Evolutionary conservation across 352 stramenopile species (phyloP), one percentile per base, ranked within the genome.

Genomic region (Globisporangium megalacanthum): DNA sequence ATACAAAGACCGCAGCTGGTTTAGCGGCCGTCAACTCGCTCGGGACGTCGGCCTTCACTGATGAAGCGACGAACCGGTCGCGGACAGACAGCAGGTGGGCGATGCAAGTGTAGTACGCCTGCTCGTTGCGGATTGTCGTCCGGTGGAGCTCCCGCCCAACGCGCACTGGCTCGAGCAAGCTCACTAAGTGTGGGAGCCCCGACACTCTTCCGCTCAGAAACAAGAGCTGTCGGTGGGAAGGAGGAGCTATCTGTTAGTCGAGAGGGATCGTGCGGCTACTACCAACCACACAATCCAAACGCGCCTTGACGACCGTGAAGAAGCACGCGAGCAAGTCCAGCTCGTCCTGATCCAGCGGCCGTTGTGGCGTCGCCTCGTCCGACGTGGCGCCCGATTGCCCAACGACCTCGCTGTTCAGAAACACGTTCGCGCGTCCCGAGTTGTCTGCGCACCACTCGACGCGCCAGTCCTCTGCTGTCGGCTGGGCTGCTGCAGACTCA

Each of bases 81-180:
- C 66, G n/a, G 17, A 92, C 58, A 1, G 72, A 82, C 4, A 97
- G 64, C 10, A 97, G 59, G 50, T 96, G 87, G 0, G 71, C 66
- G n/a, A 97, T 94, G 58, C 83, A 92, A 29, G 68, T 68, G 58
- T 96, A 97, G 65, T 96, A 97, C 3, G 88, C 88, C 15, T 92
- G 77, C 49, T 95, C 86, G 45, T 95, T 94, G 39, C 84, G 79
- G 48, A 97, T 88, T 10, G 66, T 75, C 17, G 88, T 97, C 22
- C 72, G 70, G 66, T 97, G 83, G 5, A 96, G 64, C 37, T 83
- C 68, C 19, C 65, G 67, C 29, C 74, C 72, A 9, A 68, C 20
- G 4, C 89, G 80, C 36, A 93, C 37, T 7, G 75, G 81, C 55
- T 96, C 89, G 11, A 96, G 48, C 25, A 80, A 33, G 2, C 50